Evolutionary conservation across 2,329 filamentous ascomycete species (phyloP), one percentile per base, ranked within the genome.

Genomic region (Pseudonectria buxi): DNA sequence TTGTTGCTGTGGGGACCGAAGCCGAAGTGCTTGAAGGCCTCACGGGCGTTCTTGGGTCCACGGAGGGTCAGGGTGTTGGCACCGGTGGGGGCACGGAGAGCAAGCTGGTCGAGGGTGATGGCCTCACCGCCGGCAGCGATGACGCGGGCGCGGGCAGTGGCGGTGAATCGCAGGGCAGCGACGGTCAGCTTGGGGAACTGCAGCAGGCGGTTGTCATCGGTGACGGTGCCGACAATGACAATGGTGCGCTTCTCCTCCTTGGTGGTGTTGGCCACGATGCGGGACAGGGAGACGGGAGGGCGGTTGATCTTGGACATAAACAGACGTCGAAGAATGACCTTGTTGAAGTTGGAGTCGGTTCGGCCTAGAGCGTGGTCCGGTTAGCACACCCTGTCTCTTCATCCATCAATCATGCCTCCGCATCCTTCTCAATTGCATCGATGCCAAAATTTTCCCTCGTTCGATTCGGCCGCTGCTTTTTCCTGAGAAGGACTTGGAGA

Each of bases 271-370:
- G 72, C 68, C 50, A 74, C 82, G 62, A 96, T 87, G 68, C 90
- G 86, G 54, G 89, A 95, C 61, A 98, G 77, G 44, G 89, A 95
- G 61, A 98, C 82, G 50, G 92, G 88, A 45, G 87, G 86, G 57
- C 89, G 85, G 85, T 96, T 96, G 74, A 94, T 95, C 72, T 89
- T 87, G 68, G 88, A 95, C 86, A 92, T 95, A 66, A 95, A 95
- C 46, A 98, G 84, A 62, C 92, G 86, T 68, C 90, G 88, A 61
- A 98, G 86, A 64, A 98, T 81, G 61, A 92, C 86, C 78, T 95
- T 94, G 85, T 98, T 98, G 86, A 98, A 98, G 73, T 78, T 79
- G 52, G 87, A 79, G 69, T 96, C 92, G 65, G 92, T 98, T 65
- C 92, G 89, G 72, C 88, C 86, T 94, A 36, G 5, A 26, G 30